A percentile compares a stretch with the other conserved stretches of the same genome.
These are phyloP conservation scores for Cercospora beticola DNA, from an alignment of 2,329 filamentous ascomycete species.

Conservation along the genomic window DNA sequence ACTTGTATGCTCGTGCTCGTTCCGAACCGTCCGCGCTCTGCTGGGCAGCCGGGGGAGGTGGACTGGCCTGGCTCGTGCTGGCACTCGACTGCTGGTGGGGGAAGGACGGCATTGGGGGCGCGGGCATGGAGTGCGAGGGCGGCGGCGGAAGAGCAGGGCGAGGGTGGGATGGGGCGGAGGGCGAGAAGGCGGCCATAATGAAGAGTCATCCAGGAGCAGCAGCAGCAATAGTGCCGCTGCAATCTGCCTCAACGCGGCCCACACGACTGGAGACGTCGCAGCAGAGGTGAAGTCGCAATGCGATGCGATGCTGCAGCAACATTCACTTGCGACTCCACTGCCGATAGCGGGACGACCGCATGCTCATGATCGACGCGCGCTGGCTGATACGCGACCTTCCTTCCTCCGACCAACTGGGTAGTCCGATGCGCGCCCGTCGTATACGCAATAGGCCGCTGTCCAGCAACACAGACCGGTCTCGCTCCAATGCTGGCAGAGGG, in stretches of 20 bases:
- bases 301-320: conserved; percentile 11
- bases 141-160: conserved; percentile 13
- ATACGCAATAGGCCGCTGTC: neutral
- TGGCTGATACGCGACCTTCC: neutral
- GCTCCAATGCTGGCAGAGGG: neutral
- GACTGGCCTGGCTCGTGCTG: conserved; percentile 16
- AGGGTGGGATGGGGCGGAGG: neutral
- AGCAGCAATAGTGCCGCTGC: neutral
- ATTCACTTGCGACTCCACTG: conserved; percentile 11
- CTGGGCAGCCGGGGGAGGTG: conserved; percentile 6
- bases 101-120: conserved; percentile 26
- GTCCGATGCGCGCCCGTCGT: conserved; percentile 5
- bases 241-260: conserved; percentile 6
- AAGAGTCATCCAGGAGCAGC: neutral
- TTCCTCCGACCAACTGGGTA: conserved; percentile 3
- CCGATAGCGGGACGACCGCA: conserved; percentile 17
- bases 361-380: conserved; percentile 12
- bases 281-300: conserved; percentile 9
- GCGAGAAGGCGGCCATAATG: conserved; percentile 5
- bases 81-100: conserved; percentile 13
- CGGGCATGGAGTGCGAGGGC: conserved; percentile 16
- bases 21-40: conserved; percentile 24
- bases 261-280: conserved; percentile 3
- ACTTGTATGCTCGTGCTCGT: conserved; percentile 40
- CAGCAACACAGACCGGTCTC: neutral